A percentile compares a stretch with the other conserved stretches of the same genome.
Evolutionary conservation across 768 basidiomycete genomes (phyloP).

Genomic region (Naganishia vaughanmartiniae): DNA sequence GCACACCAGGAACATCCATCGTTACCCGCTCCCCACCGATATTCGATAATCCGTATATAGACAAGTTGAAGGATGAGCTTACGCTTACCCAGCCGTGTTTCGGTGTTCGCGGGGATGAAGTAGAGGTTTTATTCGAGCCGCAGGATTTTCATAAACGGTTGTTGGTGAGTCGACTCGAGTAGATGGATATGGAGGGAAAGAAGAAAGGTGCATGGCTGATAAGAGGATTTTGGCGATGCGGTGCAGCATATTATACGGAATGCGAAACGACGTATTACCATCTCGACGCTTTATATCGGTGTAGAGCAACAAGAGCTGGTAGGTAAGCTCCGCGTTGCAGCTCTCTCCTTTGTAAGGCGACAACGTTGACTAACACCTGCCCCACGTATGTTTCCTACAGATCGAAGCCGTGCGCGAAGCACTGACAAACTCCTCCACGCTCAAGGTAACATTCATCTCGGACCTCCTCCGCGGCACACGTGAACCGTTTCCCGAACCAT

Average conservation of each 20-base stretch:
- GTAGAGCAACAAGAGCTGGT: conserved; percentile 71
- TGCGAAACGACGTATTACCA: conserved; percentile 76
- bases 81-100: conserved; percentile 46
- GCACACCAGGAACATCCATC: not conserved
- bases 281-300: conserved; percentile 60
- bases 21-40: conserved; percentile 2
- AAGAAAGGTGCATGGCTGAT: not conserved
- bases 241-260: conserved; percentile 57
- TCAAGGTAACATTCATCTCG: conserved; percentile 70
- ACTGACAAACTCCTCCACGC: conserved; percentile 60
- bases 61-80: conserved; percentile 26
- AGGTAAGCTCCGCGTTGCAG: conserved; percentile 44
- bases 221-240: not conserved
- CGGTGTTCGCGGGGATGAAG: conserved; percentile 52
- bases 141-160: conserved; percentile 61
- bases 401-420: conserved; percentile 65
- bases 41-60: conserved; percentile 25
- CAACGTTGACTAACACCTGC: too few species aligned
- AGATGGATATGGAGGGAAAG: not conserved
- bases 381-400: too few species aligned
- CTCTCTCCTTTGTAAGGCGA: too few species aligned
- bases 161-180: conserved; percentile 56
- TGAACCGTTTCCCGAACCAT: conserved; percentile 54
- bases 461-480: conserved; percentile 64
- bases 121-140: conserved; percentile 63